Evolutionary conservation across 192 early-diverging fungal species (phyloP).

Genomic region (Coemansia sp.): DNA sequence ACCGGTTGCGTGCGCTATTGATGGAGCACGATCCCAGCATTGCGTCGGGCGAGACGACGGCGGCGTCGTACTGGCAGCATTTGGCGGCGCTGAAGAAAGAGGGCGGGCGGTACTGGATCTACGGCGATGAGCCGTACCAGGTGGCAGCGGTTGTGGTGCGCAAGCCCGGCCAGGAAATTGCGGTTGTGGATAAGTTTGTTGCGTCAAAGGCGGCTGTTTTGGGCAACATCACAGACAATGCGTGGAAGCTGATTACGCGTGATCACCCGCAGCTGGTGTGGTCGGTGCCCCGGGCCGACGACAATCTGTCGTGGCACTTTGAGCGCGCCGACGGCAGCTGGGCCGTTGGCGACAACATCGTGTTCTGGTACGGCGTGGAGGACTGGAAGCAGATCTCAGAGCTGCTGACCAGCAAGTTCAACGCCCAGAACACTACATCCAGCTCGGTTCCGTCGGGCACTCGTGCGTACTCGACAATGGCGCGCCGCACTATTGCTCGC

Average conservation of each 20-base stretch:
- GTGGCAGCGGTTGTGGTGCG: slow-evolving; percentile 81
- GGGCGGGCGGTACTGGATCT: slow-evolving; percentile 63
- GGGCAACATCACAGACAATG: slow-evolving; percentile 95
- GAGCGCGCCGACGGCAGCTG: slow-evolving; percentile 87
- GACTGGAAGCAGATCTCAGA: slow-evolving; percentile 73
- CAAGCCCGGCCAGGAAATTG: slow-evolving; percentile 46
- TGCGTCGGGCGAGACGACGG: slow-evolving; percentile 61
- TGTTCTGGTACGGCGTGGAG: slow-evolving; percentile 94
- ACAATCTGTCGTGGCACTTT: slow-evolving; percentile 93
- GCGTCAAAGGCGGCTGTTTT: slow-evolving; percentile 79
- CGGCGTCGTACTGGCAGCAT: slow-evolving; percentile 70
- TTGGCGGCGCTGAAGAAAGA: slow-evolving; percentile 55
- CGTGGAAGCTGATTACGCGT: slow-evolving; percentile 84
- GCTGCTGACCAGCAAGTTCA: slow-evolving; percentile 53
- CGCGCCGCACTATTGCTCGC: slow-evolving; percentile 4
- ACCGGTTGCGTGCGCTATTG: slow-evolving; percentile 77
- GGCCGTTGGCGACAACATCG: slow-evolving; percentile 63
- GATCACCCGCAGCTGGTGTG: slow-evolving; percentile 83
- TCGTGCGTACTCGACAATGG: slow-evolving; percentile 61
- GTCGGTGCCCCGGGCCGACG: slow-evolving; percentile 72
- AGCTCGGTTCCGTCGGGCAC: slow-evolving; percentile 34
- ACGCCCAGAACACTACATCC: neutral
- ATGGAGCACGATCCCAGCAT: slow-evolving; percentile 71
- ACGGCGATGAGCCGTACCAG: slow-evolving; percentile 93
- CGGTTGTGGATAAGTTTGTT: slow-evolving; percentile 88